These are phyloP conservation scores for Rhodosporidiobolus odoratus DNA, from an alignment of 768 basidiomycete genomes.

Conservation along the genomic window DNA sequence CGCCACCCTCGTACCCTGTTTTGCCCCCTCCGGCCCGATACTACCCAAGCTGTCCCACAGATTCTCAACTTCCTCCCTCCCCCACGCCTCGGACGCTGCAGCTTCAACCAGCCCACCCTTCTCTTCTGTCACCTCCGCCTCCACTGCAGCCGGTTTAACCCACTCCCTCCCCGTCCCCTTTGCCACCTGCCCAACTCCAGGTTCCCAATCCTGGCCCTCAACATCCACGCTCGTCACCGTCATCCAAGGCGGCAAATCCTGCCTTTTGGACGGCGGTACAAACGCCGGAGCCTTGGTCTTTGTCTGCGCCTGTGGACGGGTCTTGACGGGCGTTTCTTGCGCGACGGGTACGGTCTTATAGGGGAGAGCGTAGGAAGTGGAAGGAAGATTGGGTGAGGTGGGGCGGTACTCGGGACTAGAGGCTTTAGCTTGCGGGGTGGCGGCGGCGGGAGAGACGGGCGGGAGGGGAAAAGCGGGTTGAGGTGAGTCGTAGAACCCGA, in stretches of 20 bases:
- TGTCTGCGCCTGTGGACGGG: not conserved
- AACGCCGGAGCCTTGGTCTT: not conserved
- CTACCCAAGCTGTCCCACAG: not conserved
- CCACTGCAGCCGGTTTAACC: not conserved
- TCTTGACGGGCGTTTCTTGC: not conserved
- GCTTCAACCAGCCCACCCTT: not conserved
- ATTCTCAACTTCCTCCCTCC: conserved; percentile 2
- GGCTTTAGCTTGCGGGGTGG: not conserved
- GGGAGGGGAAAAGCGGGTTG: not conserved
- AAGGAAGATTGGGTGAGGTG: not conserved
- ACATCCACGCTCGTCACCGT: conserved; percentile 41
- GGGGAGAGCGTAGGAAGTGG: not conserved
- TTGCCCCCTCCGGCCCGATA: not conserved
- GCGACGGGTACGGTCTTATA: not conserved
- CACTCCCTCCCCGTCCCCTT: conserved; percentile 18
- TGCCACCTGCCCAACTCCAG: conserved; percentile 17
- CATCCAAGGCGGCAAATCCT: conserved; percentile 36
- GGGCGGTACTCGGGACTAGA: conserved; percentile 10
- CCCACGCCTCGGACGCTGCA: no score
- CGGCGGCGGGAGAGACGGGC: not conserved
- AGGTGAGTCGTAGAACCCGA: not conserved
- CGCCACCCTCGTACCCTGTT: conserved; percentile 10
- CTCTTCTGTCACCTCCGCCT: not conserved
- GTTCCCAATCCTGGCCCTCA: conserved; percentile 34
- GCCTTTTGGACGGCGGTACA: conserved; percentile 15